Conservation (phyloP, 306 rosid species). For the Ochetophila trinervis region DNA sequence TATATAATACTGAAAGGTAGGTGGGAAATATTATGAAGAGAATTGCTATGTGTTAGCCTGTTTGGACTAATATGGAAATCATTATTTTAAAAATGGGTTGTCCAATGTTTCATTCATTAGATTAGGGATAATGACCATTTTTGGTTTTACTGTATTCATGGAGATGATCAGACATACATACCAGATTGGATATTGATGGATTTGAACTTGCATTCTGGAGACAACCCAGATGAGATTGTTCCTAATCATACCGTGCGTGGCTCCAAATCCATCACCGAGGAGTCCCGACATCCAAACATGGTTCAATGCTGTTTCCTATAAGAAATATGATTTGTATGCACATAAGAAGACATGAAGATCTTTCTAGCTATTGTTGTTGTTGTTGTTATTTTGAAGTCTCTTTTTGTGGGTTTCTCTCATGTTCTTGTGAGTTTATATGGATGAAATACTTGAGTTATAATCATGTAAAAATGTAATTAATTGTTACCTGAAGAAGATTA, state of each 20-base stretch:
- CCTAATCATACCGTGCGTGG: conserved; percentile 87
- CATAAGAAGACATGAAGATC: neutral
- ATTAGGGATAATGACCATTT: too few species aligned
- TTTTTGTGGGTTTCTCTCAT: neutral
- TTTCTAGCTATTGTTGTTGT: neutral
- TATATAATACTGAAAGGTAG: too few species aligned
- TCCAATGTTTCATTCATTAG: too few species aligned
- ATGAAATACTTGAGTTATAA: neutral
- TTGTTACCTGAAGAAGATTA: conserved; percentile 80
- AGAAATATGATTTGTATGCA: neutral
- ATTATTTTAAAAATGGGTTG: too few species aligned
- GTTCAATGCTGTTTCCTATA: conserved; percentile 87
- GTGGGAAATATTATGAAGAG: too few species aligned
- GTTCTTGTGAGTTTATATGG: conserved; percentile 3
- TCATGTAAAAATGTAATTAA: too few species aligned
- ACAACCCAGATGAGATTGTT: conserved; percentile 94
- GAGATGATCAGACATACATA: conserved; percentile 28
- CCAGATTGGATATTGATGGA: conserved; percentile 86
- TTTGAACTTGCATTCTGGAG: conserved; percentile 80
- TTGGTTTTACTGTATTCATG: neutral
- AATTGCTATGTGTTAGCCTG: too few species aligned
- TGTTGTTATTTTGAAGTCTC: neutral
- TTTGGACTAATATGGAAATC: too few species aligned
- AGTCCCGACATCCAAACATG: conserved; percentile 98
- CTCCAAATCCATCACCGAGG: conserved; percentile 91